Evolutionary conservation across 441 rosid species (phyloP).

Genomic region (Gossypium davidsonii): DNA sequence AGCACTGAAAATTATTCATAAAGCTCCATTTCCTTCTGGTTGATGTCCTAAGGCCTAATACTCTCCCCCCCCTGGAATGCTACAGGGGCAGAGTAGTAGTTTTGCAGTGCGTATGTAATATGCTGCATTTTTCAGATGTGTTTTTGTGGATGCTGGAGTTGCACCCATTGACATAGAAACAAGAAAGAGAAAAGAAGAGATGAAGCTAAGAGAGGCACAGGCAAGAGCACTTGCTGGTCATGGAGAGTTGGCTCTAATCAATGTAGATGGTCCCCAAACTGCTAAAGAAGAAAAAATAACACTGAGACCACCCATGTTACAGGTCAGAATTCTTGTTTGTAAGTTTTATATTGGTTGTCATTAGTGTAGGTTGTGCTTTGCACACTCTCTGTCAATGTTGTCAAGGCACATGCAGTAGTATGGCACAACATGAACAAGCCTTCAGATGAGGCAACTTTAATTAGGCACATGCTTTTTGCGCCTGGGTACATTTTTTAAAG

Average conservation of each 20-base stretch:
- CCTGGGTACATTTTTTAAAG: background rate
- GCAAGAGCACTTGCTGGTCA: slow-evolving; percentile 81
- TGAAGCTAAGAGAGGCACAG: slow-evolving; percentile 78
- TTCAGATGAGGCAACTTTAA: background rate
- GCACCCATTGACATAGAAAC: slow-evolving; percentile 86
- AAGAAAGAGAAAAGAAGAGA: slow-evolving; percentile 79
- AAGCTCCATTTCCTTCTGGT: background rate
- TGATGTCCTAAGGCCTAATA: background rate
- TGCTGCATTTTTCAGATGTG: slow-evolving; percentile 58
- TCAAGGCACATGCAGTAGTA: background rate
- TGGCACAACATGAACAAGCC: background rate
- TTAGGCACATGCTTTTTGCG: background rate
- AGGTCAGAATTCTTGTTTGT: slow-evolving; percentile 37
- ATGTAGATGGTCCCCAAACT: slow-evolving; percentile 67
- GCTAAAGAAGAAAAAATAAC: slow-evolving; percentile 57
- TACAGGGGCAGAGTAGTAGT: background rate
- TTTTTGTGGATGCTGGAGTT: slow-evolving; percentile 96
- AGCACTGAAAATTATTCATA: background rate
- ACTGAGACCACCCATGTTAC: slow-evolving; percentile 89
- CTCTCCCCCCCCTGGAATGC: background rate
- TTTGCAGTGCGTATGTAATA: background rate
- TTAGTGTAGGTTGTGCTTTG: background rate
- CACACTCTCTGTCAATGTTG: background rate
- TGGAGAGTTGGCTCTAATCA: slow-evolving; percentile 87
- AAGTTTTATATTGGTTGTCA: background rate